phyloP scores from a whole-genome alignment of 257 asterid genomes.

The Solanum ahanhuiri region DNA sequence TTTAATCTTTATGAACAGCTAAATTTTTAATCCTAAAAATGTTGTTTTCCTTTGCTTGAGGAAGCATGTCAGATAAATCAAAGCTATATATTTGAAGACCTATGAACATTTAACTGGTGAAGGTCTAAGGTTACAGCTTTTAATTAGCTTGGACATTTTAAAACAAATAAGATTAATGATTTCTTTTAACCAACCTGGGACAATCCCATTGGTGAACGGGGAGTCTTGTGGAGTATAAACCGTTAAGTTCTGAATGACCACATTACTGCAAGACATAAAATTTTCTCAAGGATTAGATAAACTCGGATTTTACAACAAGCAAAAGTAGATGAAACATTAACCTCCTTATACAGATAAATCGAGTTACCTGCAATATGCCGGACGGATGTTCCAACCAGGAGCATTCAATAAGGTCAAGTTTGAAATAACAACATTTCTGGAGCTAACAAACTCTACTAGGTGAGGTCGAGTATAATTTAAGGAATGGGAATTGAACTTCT shows the following conservation, averaged over 20 bases:
- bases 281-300: not conserved
- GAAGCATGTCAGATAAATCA: not conserved
- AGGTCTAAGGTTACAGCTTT: not conserved
- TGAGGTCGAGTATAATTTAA: constrained; percentile 89
- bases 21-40: not conserved
- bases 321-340: not conserved
- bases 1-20: not conserved
- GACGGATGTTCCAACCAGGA: constrained; percentile 84
- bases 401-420: constrained; percentile 88
- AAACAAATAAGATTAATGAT: not conserved
- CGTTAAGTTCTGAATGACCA: constrained; percentile 84
- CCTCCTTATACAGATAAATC: not conserved
- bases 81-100: not conserved
- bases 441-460: constrained; percentile 60
- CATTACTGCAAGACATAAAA: constrained; percentile 48
- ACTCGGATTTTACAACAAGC: not conserved
- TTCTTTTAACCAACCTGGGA: constrained; percentile 61
- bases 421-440: constrained; percentile 61
- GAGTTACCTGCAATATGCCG: constrained; percentile 84
- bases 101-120: not conserved
- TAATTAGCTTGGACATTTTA: not conserved
- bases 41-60: not conserved
- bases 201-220: constrained; percentile 76
- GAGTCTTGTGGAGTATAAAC: constrained; percentile 66
- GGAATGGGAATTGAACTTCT: constrained; percentile 33